Evolutionary conservation across 169 alveolate species (phyloP), one percentile per base, ranked within the genome.

Genomic region (Eimeria necatrix): DNA sequence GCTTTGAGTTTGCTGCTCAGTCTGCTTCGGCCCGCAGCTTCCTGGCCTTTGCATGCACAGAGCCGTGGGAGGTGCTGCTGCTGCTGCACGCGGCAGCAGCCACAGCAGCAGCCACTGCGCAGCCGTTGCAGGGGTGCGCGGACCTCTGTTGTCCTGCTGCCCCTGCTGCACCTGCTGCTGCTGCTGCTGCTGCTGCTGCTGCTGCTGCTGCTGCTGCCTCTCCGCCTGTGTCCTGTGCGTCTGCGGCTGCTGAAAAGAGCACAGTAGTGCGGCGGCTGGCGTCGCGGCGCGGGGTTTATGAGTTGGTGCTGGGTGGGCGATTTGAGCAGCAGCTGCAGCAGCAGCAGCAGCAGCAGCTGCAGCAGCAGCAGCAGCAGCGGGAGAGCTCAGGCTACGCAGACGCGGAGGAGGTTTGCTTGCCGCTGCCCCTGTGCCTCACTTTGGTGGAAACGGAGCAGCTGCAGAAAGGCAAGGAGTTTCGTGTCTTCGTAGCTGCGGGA

Each of bases 1-100:
- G 70, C 20, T 6, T 9, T 48, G 14, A n/a, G 59, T 26, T 52
- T 16, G 4, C 89, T 10, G 14, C 89, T 2, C 89, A 80, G 89
- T 24, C 89, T 49, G 89, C 89, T 20, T 80, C 89, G 6, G 89
- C 70, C 20, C 89, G 89, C 49, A 80, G 71, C 51, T 14, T 80
- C 49, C 53, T 80, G 49, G 70, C 89, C 14, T 80, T 80, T 52
- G 89, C 89, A 8, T 80, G 89, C 53, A 80, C 89, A 48, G 89
- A 80, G 20, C 70, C 89, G 0, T 80, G 89, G 89, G 89, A 80
- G 20, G 89, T 80, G 89, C 71, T 80, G 71, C 70, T 80, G 70
- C 71, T 80, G 64, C 78, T 68, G 78, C 78, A 68, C 32, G 78
- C 78, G 46, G 12, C 78, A 68, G 71, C 71, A 48, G 89, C 89